These are phyloP conservation scores for Asterionellopsis glacialis DNA, from an alignment of 108 stramenopile genomes.

Conservation along the genomic window DNA sequence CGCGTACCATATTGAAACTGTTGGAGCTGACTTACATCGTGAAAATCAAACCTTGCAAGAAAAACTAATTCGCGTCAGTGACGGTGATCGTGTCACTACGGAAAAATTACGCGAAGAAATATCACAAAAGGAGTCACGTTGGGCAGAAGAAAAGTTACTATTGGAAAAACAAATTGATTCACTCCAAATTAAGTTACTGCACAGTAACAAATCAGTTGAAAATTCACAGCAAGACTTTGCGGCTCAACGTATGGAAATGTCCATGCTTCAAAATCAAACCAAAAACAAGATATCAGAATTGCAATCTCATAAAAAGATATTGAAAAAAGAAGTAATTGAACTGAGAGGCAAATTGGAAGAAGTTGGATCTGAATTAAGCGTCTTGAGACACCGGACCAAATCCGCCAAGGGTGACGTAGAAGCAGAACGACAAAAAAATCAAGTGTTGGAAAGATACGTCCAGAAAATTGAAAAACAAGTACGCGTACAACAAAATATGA, in stretches of 20 bases:
- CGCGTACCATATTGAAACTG: not conserved
- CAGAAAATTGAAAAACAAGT: conserved; percentile 84
- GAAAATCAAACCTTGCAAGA: conserved; percentile 35
- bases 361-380: conserved; percentile 44
- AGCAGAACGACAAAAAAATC: conserved; percentile 58
- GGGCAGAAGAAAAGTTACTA: conserved; percentile 33
- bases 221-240: conserved; percentile 72
- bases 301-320: conserved; percentile 77
- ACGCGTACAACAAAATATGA: conserved; percentile 85
- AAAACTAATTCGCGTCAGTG: conserved; percentile 40
- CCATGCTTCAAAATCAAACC: conserved; percentile 74
- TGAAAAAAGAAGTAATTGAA: conserved; percentile 86
- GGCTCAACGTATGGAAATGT: conserved; percentile 70
- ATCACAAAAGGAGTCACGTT: conserved; percentile 35
- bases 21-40: conserved; percentile 26
- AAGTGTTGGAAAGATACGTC: conserved; percentile 69
- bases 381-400: conserved; percentile 51
- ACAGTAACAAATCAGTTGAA: conserved; percentile 50
- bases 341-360: conserved; percentile 72
- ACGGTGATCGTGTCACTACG: conserved; percentile 55
- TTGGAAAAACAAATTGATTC: conserved; percentile 40
- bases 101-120: conserved; percentile 49
- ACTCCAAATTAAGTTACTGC: conserved; percentile 38
- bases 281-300: conserved; percentile 63
- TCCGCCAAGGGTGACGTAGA: conserved; percentile 42